These are phyloP conservation scores for Spongispora temasekensis DNA, from an alignment of 1,284 basidiomycete species.

Conservation along the genomic window DNA sequence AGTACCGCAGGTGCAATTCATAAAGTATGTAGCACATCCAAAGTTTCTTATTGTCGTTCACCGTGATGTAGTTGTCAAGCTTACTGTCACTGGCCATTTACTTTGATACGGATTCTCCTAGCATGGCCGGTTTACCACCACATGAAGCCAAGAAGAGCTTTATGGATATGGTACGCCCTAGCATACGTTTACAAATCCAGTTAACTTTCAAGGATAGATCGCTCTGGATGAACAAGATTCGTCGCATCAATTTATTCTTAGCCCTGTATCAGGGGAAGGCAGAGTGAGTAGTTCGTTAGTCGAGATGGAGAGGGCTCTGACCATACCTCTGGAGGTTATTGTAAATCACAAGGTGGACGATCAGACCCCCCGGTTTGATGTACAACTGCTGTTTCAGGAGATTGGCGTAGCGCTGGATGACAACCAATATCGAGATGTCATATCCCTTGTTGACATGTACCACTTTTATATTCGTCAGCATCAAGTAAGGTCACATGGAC, in stretches of 20 bases:
- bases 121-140: slow-evolving; percentile 72
- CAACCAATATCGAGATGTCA: slow-evolving; percentile 93
- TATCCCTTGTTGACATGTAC: slow-evolving; percentile 96
- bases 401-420: slow-evolving; percentile 93
- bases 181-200: background rate
- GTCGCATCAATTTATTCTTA: slow-evolving; percentile 93
- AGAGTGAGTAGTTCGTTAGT: slow-evolving; percentile 51
- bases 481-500: slow-evolving; percentile 53
- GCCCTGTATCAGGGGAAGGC: slow-evolving; percentile 95
- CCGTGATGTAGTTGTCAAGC: slow-evolving; percentile 67
- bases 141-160: slow-evolving; percentile 80
- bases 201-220: slow-evolving; percentile 52
- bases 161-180: slow-evolving; percentile 62
- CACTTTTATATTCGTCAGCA: slow-evolving; percentile 94
- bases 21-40: slow-evolving; percentile 56
- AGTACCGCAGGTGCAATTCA: slow-evolving; percentile 88
- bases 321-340: slow-evolving; percentile 55
- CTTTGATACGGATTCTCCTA: slow-evolving; percentile 92
- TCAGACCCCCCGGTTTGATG: slow-evolving; percentile 83
- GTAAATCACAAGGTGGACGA: slow-evolving; percentile 81
- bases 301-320: slow-evolving; percentile 4
- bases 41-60: slow-evolving; percentile 9
- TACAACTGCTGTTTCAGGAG: slow-evolving; percentile 91
- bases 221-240: slow-evolving; percentile 54
- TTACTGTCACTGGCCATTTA: slow-evolving; percentile 90